phyloP scores from a whole-genome alignment of 2,329 filamentous ascomycete genomes.

The Monilinia polystroma region DNA sequence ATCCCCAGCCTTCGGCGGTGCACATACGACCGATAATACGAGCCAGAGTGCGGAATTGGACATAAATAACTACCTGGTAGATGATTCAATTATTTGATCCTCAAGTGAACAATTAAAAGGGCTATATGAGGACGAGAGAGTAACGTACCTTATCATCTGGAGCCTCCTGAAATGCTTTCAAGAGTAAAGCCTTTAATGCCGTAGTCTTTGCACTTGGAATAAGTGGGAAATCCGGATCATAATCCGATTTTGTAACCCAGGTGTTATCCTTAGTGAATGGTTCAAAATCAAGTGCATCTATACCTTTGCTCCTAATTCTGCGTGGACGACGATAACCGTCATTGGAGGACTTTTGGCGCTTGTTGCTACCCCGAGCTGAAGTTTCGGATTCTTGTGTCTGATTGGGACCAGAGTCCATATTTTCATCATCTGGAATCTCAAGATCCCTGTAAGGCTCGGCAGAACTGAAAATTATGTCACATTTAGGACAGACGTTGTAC shows the following conservation, averaged over 20 bases:
- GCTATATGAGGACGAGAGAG: not conserved
- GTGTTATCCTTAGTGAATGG: conserved; percentile 29
- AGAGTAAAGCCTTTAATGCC: conserved; percentile 40
- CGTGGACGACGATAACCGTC: not conserved
- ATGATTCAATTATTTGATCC: conserved; percentile 9
- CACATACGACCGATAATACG: conserved; percentile 52
- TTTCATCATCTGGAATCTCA: conserved; percentile 25
- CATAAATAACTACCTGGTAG: conserved; percentile 51
- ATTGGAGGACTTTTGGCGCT: conserved; percentile 11
- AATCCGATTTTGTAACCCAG: conserved; percentile 35
- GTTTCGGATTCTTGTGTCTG: not conserved
- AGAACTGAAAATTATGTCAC: conserved; percentile 27
- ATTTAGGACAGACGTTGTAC: conserved; percentile 30
- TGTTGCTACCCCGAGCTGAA: conserved; percentile 1
- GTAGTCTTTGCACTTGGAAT: conserved; percentile 45
- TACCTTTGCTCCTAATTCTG: conserved; percentile 27
- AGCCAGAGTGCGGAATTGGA: conserved; percentile 56
- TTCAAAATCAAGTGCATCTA: conserved; percentile 34
- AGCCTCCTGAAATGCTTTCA: conserved; percentile 46
- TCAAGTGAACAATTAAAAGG: not conserved
- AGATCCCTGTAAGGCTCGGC: conserved; percentile 17
- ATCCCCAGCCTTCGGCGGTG: conserved; percentile 48
- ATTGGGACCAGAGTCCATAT: conserved; percentile 11
- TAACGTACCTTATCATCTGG: conserved; percentile 47
- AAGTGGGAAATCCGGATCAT: conserved; percentile 31